Evolutionary conservation across 352 stramenopile genomes (phyloP).

Genomic region (Aphanomyces cochlioides): DNA sequence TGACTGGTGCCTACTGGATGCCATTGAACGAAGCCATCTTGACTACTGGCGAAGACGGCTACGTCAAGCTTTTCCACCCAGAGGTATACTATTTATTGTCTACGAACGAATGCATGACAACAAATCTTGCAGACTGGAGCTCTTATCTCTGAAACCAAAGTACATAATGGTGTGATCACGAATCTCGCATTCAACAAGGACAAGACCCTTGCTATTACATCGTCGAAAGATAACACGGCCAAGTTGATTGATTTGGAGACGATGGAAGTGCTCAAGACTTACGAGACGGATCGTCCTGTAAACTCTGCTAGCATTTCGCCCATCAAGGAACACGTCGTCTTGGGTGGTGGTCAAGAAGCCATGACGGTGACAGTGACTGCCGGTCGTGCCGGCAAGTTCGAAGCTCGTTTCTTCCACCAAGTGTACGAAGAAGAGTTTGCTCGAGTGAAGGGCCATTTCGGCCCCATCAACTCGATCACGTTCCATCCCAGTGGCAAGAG

Average conservation of each 20-base stretch:
- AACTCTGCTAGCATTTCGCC: conserved; percentile 98
- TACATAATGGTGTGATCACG: conserved; percentile 97
- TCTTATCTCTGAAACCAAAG: conserved; percentile 71
- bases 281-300: conserved; percentile 97
- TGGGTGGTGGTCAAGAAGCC: conserved; percentile 98
- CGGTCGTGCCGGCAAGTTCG: conserved; percentile 90
- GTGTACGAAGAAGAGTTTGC: conserved; percentile 99
- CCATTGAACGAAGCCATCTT: conserved; percentile 84
- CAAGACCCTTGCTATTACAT: conserved; percentile 96
- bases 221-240: conserved; percentile 95
- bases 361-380: conserved; percentile 97
- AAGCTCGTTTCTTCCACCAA: conserved; percentile 98
- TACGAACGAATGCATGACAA: no score
- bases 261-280: conserved; percentile 96
- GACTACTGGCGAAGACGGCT: conserved; percentile 77
- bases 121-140: conserved; percentile 44
- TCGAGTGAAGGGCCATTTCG: conserved; percentile 98
- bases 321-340: conserved; percentile 93
- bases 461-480: conserved; percentile 98
- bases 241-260: conserved; percentile 96
- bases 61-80: conserved; percentile 77
- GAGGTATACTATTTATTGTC: conserved; percentile 32
- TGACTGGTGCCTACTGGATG: conserved; percentile 83
- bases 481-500: conserved; percentile 98
- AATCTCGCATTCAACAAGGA: conserved; percentile 94